Percentiles rank a stretch among this genome's conserved stretches.
phyloP scores from a whole-genome alignment of 768 basidiomycete species.

The Mycena albidolilacea region DNA sequence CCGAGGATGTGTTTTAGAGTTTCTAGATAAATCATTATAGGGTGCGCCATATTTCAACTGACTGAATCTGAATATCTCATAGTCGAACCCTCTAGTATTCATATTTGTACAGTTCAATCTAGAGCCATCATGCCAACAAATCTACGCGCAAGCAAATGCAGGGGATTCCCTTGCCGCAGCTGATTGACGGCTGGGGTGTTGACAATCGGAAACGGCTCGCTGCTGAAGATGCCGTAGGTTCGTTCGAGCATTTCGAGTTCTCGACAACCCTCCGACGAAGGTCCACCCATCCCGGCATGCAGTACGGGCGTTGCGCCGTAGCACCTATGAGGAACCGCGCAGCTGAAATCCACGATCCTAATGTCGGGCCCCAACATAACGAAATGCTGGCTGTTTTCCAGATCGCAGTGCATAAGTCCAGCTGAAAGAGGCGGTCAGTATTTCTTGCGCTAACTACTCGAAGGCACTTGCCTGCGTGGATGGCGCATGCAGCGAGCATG shows the following conservation, averaged over 20 bases:
- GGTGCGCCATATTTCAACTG: too few relatives aligned
- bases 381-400: slow-evolving; percentile 22
- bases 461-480: slow-evolving; percentile 27
- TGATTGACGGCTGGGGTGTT: not conserved
- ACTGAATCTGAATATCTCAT: too few relatives aligned
- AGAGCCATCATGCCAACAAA: slow-evolving; percentile 3
- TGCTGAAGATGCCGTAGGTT: slow-evolving; percentile 23
- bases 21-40: slow-evolving; percentile 8
- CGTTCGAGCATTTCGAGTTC: slow-evolving; percentile 20
- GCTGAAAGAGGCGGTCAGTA: slow-evolving; percentile 3
- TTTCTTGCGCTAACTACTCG: not conserved
- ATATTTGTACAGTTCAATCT: slow-evolving; percentile 3
- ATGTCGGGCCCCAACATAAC: slow-evolving; percentile 24
- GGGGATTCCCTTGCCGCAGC: slow-evolving; percentile 4
- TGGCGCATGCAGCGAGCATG: slow-evolving; percentile 35
- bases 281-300: slow-evolving; percentile 19
- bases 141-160: slow-evolving; percentile 14
- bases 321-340: slow-evolving; percentile 20
- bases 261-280: slow-evolving; percentile 3
- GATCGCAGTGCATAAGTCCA: slow-evolving; percentile 24
- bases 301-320: slow-evolving; percentile 15
- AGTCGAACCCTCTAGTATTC: not conserved
- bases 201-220: not conserved
- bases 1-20: slow-evolving; percentile 28
- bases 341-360: slow-evolving; percentile 35